phyloP scores from a whole-genome alignment of 148 eudicot species.

The Vaccinium corymbosum region DNA sequence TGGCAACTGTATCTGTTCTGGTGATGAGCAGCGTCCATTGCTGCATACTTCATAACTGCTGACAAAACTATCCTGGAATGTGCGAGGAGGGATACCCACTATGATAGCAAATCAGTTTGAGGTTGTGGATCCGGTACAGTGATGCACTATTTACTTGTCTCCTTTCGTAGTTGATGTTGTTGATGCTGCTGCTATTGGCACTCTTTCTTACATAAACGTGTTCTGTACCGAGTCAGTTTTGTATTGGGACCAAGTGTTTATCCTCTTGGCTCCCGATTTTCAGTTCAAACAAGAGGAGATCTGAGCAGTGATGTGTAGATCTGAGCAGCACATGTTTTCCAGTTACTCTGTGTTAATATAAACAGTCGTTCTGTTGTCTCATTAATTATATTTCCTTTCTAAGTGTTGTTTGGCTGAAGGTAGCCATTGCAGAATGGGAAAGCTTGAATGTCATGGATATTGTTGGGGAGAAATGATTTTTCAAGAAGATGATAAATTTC shows the following conservation, averaged over 20 bases:
- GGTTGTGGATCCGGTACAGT: neutral
- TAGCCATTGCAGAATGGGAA: neutral
- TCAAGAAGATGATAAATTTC: neutral
- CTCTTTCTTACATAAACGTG: neutral
- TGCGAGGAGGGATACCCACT: constrained; percentile 57
- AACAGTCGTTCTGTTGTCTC: neutral
- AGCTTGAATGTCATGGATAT: neutral
- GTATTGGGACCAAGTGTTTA: neutral
- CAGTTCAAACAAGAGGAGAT: neutral
- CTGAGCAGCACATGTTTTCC: neutral
- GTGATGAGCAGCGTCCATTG: constrained; percentile 56
- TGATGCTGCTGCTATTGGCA: neutral
- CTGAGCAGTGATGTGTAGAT: neutral
- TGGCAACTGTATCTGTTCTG: neutral
- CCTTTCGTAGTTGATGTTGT: neutral
- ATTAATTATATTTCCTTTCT: neutral
- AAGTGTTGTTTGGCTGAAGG: neutral
- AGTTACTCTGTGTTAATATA: neutral
- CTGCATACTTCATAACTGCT: constrained; percentile 80
- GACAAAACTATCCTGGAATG: constrained; percentile 83
- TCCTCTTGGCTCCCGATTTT: neutral
- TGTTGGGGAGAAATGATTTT: neutral
- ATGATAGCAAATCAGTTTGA: constrained; percentile 31
- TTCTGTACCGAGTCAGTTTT: neutral
- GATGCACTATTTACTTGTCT: neutral